phyloP scores from a whole-genome alignment of 1,139 yeast species.

The Geotrichum candidum region DNA sequence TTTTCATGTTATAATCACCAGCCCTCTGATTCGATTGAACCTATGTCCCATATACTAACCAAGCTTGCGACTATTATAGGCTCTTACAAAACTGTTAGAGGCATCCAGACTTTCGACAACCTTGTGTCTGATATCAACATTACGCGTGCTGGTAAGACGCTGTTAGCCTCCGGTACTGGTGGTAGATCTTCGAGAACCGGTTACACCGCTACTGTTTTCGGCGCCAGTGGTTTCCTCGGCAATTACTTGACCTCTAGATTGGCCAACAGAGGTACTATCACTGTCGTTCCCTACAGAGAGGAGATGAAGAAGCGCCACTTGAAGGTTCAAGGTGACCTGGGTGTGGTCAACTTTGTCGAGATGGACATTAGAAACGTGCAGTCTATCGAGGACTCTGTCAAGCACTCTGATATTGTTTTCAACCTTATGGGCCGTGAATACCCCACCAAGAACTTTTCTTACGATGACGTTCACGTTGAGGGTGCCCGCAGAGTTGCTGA shows the following conservation, averaged over 20 bases:
- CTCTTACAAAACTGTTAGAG: constrained; percentile 18
- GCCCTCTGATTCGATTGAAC: not conserved
- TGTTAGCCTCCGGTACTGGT: constrained; percentile 64
- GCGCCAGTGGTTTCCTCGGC: constrained; percentile 77
- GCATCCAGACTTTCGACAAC: constrained; percentile 35
- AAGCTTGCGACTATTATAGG: not conserved
- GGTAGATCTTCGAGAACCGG: constrained; percentile 87
- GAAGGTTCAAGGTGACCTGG: constrained; percentile 80
- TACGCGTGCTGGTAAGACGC: constrained; percentile 70
- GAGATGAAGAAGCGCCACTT: constrained; percentile 73
- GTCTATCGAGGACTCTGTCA: constrained; percentile 72
- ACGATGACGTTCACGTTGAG: constrained; percentile 80
- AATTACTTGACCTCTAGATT: constrained; percentile 64
- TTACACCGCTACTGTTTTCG: constrained; percentile 83
- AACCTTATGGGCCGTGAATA: constrained; percentile 76
- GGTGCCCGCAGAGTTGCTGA: constrained; percentile 72
- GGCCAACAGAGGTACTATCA: constrained; percentile 75
- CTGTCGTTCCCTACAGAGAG: constrained; percentile 74
- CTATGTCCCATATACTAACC: not conserved
- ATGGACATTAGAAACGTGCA: constrained; percentile 73
- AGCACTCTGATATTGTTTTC: constrained; percentile 76
- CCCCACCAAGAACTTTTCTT: constrained; percentile 70
- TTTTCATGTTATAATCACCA: not conserved
- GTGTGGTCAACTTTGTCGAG: constrained; percentile 80
- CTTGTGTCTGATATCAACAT: constrained; percentile 61